Evolutionary conservation across 2,329 filamentous ascomycete species (phyloP), one percentile per base, ranked within the genome.

Genomic region (Ustulina deusta): DNA sequence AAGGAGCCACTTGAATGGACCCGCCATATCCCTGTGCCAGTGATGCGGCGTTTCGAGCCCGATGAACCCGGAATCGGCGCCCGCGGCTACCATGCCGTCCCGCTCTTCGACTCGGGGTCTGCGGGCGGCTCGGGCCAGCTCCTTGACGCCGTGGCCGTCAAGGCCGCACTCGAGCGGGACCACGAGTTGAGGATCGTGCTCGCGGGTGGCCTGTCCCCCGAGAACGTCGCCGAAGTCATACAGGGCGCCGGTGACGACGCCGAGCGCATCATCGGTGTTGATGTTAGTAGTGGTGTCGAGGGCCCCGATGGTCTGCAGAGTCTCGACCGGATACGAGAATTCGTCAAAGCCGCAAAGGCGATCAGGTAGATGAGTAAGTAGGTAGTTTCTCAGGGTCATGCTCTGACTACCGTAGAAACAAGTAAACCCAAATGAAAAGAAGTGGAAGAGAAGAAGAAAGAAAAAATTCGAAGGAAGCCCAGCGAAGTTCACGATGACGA

Each of bases 271-370:
- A 83, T 94, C 38, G 94, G 91, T 1, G 92, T 99, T 3, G 96
- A 99, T 82, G 93, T 97, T 22, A 97, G 94, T 79, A 97, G 93
- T 76, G 97, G 97, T 0, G 94, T 99, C 2, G 96, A 98, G 81
- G 90, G 93, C 75, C 84, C 89, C 40, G 87, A 91, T 73, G 95
- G 94, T 2, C 84, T 89, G 77, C 96, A 99, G 80, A 92, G 90
- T 79, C 75, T 95, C 65, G 87, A 89, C 20, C 97, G 91, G 82
- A 98, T 99, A 73, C 83, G 84, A 70, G 88, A 86, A 3, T 99
- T 99, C 80, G 84, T 98, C 46, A 86, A 88, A 77, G 89, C 89
- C 40, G 93, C 90, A 0, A 96, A 96, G 79, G 79, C 81, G 36
- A 82, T 87, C 65, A 80, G 83, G 76, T 86, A 83, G 55, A 36